These are phyloP conservation scores for Stemphylium beticola DNA, from an alignment of 2,329 filamentous ascomycete genomes.

Conservation along the genomic window DNA sequence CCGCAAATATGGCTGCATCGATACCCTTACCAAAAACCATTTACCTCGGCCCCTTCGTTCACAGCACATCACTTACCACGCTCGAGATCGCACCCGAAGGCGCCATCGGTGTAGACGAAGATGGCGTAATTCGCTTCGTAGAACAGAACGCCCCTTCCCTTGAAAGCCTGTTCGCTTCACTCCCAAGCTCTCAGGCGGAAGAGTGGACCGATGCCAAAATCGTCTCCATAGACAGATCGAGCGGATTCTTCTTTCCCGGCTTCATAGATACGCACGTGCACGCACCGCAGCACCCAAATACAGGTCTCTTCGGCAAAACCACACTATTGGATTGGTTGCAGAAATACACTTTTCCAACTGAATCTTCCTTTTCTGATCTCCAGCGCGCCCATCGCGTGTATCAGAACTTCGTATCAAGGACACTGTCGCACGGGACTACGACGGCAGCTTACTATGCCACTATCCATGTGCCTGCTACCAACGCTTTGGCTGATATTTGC, in stretches of 20 bases:
- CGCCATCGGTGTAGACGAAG: constrained; percentile 59
- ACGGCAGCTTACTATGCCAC: constrained; percentile 96
- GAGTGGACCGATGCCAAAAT: constrained; percentile 51
- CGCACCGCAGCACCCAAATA: constrained; percentile 92
- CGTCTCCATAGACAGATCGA: constrained; percentile 52
- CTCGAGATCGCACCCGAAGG: constrained; percentile 58
- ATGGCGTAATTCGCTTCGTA: constrained; percentile 59
- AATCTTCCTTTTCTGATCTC: constrained; percentile 71
- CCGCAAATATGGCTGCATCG: constrained; percentile 39
- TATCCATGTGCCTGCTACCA: constrained; percentile 84
- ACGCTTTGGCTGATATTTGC: constrained; percentile 85
- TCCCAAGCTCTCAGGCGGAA: constrained; percentile 26
- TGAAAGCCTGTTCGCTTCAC: constrained; percentile 20
- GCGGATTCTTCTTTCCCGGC: constrained; percentile 82
- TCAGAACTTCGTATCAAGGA: constrained; percentile 76
- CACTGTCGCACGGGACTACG: constrained; percentile 88
- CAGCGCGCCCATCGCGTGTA: constrained; percentile 74
- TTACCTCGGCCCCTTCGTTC: constrained; percentile 68
- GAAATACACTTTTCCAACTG: constrained; percentile 93
- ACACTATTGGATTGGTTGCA: constrained; percentile 93
- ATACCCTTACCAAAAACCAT: constrained; percentile 47
- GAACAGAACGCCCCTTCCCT: constrained; percentile 38
- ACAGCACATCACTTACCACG: constrained; percentile 56
- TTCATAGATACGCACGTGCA: constrained; percentile 96
- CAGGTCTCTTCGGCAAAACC: constrained; percentile 89